Evolutionary conservation across 441 rosid genomes (phyloP), one percentile per base, ranked within the genome.

Genomic region (Arabidopsis lyrata): DNA sequence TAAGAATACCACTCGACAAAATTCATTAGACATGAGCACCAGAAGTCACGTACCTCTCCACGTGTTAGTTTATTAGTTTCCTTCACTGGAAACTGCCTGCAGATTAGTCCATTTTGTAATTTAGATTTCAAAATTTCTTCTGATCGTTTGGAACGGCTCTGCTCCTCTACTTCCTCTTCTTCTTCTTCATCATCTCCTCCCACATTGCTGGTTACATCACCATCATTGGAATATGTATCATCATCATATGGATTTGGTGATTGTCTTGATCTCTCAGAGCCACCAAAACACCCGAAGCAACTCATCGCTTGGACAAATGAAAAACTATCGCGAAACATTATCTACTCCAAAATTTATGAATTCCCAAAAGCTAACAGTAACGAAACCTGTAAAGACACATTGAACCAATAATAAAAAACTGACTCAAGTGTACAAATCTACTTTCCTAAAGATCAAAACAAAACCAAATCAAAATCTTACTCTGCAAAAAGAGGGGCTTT

Each of bases 271-370:
- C 85, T 66, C 20, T n/a, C 74, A 9, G 74, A 45, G 55, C 84
- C 83, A 39, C 98, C 97, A 54, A 93, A 90, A 73, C 97, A 90
- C 68, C 91, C 85, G 72, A 90, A 92, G 69, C 97, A 92, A 71
- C 90, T 95, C 89, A 92, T 80, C 38, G 77, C 81, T 72, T 81
- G 74, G 39, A 81, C 80, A 83, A 84, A 74, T 6, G 81, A 78
- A 82, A 75, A 82, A 72, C 77, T 77, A 82, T 84, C 80, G 59
- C 66, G 71, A 62, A 86, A 77, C 97, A 88, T 86, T 22, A 20
- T 52, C 71, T 35, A 50, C 71, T 36, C 60, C 20, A 2, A 49
- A 50, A 39, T 3, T 0, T n/a, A 20, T 8, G 31, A 38, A 50
- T 24, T 15, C 20, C 38, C 15, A 6, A 35, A 0, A 3, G 20